phyloP scores from a whole-genome alignment of 2,329 filamentous ascomycete genomes.

The Botrytis elliptica region DNA sequence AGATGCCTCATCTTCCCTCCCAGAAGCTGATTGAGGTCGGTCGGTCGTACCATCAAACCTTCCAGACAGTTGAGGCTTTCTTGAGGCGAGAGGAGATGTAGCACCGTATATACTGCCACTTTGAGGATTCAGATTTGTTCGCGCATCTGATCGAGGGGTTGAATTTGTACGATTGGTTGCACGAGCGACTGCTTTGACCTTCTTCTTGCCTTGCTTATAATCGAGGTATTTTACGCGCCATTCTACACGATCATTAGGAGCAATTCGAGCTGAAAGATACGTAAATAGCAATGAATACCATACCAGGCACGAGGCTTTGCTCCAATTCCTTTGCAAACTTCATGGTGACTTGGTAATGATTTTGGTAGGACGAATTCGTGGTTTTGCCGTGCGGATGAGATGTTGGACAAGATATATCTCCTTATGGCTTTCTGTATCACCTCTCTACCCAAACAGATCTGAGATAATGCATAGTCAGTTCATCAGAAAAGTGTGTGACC shows the following conservation, averaged over 20 bases:
- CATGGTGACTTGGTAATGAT: conserved; percentile 43
- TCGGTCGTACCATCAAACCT: background rate
- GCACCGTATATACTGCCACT: conserved; percentile 32
- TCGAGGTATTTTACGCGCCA: conserved; percentile 93
- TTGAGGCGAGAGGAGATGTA: conserved; percentile 26
- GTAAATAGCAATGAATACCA: conserved; percentile 11
- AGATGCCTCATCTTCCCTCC: conserved; percentile 10
- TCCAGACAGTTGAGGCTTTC: conserved; percentile 6
- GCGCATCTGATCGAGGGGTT: conserved; percentile 44
- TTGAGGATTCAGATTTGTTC: conserved; percentile 21
- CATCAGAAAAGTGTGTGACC: background rate
- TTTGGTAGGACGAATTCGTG: background rate
- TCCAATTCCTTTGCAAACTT: conserved; percentile 78
- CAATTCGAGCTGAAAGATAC: background rate
- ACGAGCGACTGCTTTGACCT: conserved; percentile 77
- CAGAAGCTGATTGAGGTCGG: conserved; percentile 19
- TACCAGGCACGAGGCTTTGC: conserved; percentile 79
- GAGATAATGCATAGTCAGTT: background rate
- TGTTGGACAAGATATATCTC: conserved; percentile 5
- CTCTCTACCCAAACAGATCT: background rate
- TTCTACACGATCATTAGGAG: conserved; percentile 50
- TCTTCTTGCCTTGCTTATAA: conserved; percentile 95
- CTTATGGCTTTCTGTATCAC: background rate
- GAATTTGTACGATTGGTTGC: conserved; percentile 64
- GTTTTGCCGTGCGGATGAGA: background rate